Evolutionary conservation across 768 basidiomycete species (phyloP).

Genomic region (Tulasnella sp.): DNA sequence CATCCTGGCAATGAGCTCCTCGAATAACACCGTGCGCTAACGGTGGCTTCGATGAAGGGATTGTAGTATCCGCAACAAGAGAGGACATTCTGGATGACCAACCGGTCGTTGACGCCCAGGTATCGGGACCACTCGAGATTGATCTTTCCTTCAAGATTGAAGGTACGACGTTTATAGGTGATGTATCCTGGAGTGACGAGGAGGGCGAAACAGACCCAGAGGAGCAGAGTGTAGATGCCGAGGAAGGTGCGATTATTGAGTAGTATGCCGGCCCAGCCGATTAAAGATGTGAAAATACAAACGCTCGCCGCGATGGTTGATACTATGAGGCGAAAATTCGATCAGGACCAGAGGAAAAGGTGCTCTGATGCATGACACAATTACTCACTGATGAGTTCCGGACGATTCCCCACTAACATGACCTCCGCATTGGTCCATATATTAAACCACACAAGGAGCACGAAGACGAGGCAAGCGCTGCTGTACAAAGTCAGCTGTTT

Average conservation of each 20-base stretch:
- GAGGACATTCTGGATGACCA: slow-evolving; percentile 63
- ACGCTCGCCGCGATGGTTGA: slow-evolving; percentile 56
- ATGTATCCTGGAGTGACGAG: slow-evolving; percentile 68
- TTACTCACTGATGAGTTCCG: slow-evolving; percentile 47
- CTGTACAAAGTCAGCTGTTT: slow-evolving; percentile 49
- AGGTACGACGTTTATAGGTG: slow-evolving; percentile 60
- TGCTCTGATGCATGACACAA: not conserved
- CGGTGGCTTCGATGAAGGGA: slow-evolving; percentile 70
- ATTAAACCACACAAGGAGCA: slow-evolving; percentile 69
- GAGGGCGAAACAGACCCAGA: slow-evolving; percentile 64
- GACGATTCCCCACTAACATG: slow-evolving; percentile 55
- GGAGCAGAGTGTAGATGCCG: slow-evolving; percentile 56
- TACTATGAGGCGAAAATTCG: slow-evolving; percentile 25
- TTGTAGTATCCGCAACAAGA: slow-evolving; percentile 74
- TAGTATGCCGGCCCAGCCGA: slow-evolving; percentile 72
- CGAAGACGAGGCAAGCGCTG: slow-evolving; percentile 49
- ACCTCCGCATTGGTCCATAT: slow-evolving; percentile 60
- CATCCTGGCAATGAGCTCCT: slow-evolving; percentile 64
- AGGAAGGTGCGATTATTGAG: slow-evolving; percentile 79
- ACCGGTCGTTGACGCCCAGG: slow-evolving; percentile 48
- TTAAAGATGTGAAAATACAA: slow-evolving; percentile 51
- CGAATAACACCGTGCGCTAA: slow-evolving; percentile 63
- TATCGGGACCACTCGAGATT: slow-evolving; percentile 64
- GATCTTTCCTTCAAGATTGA: slow-evolving; percentile 75
- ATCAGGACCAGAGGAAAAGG: not conserved